Conservation (phyloP, 129 eudicot genomes). For the Smallanthus sonchifolius region DNA sequence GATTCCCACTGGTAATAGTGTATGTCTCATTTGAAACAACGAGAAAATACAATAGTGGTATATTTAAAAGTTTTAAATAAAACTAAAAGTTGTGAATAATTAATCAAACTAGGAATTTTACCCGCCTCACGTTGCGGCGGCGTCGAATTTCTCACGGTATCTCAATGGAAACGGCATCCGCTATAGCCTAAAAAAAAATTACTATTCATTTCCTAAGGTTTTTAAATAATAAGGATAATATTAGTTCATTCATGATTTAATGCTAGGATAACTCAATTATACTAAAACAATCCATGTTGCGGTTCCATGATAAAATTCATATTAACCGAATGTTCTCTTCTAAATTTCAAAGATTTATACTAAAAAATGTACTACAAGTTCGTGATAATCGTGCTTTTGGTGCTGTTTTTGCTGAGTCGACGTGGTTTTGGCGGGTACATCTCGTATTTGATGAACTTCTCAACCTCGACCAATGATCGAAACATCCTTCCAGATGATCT, state of each 20-base stretch:
- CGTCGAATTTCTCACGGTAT: too few relatives aligned
- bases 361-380: background rate
- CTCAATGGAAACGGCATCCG: too few relatives aligned
- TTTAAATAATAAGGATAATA: too few relatives aligned
- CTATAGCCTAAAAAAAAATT: too few relatives aligned
- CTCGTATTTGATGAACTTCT: constrained; percentile 37
- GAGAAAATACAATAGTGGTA: background rate
- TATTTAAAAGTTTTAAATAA: background rate
- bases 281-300: background rate
- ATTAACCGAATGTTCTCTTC: background rate
- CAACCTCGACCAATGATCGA: constrained; percentile 37
- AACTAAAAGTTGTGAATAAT: background rate
- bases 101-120: too few relatives aligned
- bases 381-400: background rate
- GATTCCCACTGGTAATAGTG: too few relatives aligned
- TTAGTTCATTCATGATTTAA: background rate
- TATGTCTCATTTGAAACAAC: background rate
- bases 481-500: constrained; percentile 34
- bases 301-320: background rate
- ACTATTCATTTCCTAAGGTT: too few relatives aligned
- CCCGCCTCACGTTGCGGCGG: too few relatives aligned
- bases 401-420: constrained; percentile 10
- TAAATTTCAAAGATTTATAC: background rate
- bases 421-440: constrained; percentile 35
- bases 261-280: background rate